Conservation (phyloP, 2,329 filamentous ascomycete genomes). For the Biscogniauxia marginata region DNA sequence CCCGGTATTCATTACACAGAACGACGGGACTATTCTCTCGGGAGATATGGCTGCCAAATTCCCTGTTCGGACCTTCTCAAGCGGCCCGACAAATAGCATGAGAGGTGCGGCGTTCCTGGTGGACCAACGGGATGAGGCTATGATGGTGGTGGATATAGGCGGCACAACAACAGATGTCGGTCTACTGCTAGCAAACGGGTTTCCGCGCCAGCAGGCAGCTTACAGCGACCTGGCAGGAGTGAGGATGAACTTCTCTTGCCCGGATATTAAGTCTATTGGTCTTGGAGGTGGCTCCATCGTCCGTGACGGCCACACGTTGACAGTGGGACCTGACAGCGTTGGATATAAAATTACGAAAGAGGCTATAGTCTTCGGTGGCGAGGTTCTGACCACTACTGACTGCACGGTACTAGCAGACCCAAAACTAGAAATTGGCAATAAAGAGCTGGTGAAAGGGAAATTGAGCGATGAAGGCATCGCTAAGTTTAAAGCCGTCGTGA, state of each 20-base stretch:
- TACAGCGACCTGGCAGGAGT: constrained; percentile 63
- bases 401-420: constrained; percentile 39
- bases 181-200: constrained; percentile 58
- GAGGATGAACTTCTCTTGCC: constrained; percentile 58
- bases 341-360: constrained; percentile 55
- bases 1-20: constrained; percentile 61
- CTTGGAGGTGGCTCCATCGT: constrained; percentile 59
- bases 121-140: constrained; percentile 33
- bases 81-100: constrained; percentile 63
- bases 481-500: constrained; percentile 25
- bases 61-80: constrained; percentile 62
- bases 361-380: constrained; percentile 56
- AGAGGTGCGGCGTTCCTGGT: constrained; percentile 61
- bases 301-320: constrained; percentile 38
- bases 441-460: constrained; percentile 20
- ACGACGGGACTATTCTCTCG: constrained; percentile 60
- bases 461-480: constrained; percentile 25
- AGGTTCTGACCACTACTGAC: constrained; percentile 59
- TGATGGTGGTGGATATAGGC: constrained; percentile 65
- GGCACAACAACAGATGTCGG: constrained; percentile 67
- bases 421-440: constrained; percentile 41
- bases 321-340: constrained; percentile 61
- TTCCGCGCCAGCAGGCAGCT: constrained; percentile 61
- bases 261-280: constrained; percentile 59
- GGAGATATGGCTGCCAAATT: constrained; percentile 52